phyloP scores from a whole-genome alignment of 306 rosid species.

The Aeschynomene evenia region DNA sequence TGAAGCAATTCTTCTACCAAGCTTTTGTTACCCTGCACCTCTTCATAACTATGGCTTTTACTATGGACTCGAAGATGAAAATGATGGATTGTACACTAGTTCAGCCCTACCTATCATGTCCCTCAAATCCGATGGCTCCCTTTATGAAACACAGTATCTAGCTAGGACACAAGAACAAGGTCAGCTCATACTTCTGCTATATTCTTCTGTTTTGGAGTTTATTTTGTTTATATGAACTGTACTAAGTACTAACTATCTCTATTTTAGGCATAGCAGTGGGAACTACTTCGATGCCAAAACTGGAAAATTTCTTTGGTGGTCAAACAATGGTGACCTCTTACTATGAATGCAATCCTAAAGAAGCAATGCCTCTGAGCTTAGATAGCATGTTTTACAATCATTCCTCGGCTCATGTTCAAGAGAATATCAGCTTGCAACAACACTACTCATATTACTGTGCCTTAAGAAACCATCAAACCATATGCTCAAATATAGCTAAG shows the following conservation, averaged over 20 bases:
- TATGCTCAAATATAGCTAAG: conserved; percentile 35
- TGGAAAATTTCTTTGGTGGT: conserved; percentile 66
- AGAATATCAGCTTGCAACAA: conserved; percentile 20
- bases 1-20: conserved; percentile 36
- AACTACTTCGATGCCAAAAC: conserved; percentile 56
- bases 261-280: conserved; percentile 38
- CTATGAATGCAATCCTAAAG: conserved; percentile 48
- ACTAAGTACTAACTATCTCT: not conserved
- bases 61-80: conserved; percentile 50
- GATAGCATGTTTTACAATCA: not conserved
- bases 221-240: not conserved
- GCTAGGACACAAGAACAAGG: conserved; percentile 60
- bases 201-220: not conserved
- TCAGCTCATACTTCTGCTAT: conserved; percentile 21
- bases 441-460: conserved; percentile 39
- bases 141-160: conserved; percentile 57
- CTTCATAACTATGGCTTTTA: conserved; percentile 52
- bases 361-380: conserved; percentile 45
- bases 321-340: conserved; percentile 59
- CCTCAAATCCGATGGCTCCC: conserved; percentile 67
- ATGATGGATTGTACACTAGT: conserved; percentile 39
- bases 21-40: conserved; percentile 44
- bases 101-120: conserved; percentile 59
- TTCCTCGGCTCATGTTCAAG: not conserved
- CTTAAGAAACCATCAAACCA: no score